Evolutionary conservation across 129 eudicot genomes (phyloP), one percentile per base, ranked within the genome.

Genomic region (Ambrosia trifida): DNA sequence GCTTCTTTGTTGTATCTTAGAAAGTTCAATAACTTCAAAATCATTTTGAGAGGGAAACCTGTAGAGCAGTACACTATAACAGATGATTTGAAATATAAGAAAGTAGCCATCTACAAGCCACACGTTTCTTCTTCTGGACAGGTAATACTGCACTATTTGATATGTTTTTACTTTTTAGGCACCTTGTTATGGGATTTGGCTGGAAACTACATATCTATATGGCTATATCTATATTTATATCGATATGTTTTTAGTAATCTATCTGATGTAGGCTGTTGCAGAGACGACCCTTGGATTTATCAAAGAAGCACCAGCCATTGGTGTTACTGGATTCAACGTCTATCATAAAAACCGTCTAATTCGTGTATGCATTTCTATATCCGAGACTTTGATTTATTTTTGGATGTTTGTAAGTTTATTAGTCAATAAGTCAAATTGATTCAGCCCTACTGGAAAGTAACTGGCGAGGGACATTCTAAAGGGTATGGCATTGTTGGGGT

Each of bases 321-420:
- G 64, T 56, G 56, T 94, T 33, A 58, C 78, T 72, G 98, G 98
- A 67, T 94, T 83, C 70, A 94, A 94, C 36, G 87, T 94, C 17
- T 94, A 94, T 88, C 98, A 94, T 61, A 94, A 94, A 79, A 94
- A 94, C 63, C 98, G 97, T 51, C 87, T 94, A 66, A 94, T 94
- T 74, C 81, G 96, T 95, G 98, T 94, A 94, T 54, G 79, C 46
- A 14, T 54, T 71, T 50, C 41, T 35, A 1, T 11, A 76, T 44
- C 5, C 19, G 14, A 18, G 24, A 47, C 35, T 43, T 41, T 2
- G 70, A 52, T 11, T 36, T 49, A 4, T 56, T 13, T 19, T 36
- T 0, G 11, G 40, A 30, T 47, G 4, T 59, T 59, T 13, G 49
- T 43, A 47, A 20, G 36, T 70, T 1, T 51, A 13, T 68, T 65